Conservation (phyloP, 2,329 filamentous ascomycete genomes). For the Pseudonectria foliicola region DNA sequence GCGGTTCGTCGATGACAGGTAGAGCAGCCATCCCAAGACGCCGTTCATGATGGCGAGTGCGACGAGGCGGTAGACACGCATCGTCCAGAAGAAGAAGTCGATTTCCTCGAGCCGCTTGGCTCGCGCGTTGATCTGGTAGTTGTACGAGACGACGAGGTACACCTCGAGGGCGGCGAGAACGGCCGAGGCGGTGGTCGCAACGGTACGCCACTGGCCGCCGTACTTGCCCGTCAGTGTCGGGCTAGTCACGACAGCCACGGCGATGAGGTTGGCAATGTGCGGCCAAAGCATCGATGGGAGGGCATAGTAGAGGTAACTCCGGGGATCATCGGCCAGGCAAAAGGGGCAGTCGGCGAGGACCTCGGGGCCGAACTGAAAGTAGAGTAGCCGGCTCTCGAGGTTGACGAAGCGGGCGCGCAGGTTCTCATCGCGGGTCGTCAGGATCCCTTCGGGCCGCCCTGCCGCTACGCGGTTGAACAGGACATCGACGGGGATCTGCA, state of each 20-base stretch:
- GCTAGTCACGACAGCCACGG: constrained; percentile 69
- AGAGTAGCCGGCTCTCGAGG: constrained; percentile 67
- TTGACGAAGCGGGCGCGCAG: constrained; percentile 64
- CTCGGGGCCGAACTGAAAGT: constrained; percentile 73
- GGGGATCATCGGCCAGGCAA: constrained; percentile 63
- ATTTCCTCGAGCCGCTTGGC: constrained; percentile 56
- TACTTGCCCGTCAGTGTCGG: constrained; percentile 55
- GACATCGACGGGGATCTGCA: constrained; percentile 78
- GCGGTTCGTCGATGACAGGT: constrained; percentile 71
- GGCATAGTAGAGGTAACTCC: constrained; percentile 73
- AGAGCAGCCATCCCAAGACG: constrained; percentile 58
- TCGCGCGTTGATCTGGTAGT: constrained; percentile 56
- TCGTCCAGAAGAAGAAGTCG: constrained; percentile 65
- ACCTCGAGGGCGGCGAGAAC: constrained; percentile 56
- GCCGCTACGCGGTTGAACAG: constrained; percentile 68
- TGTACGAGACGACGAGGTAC: constrained; percentile 58
- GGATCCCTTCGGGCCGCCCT: constrained; percentile 38
- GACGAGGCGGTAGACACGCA: constrained; percentile 56
- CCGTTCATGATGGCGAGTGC: constrained; percentile 59
- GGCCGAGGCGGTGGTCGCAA: constrained; percentile 58
- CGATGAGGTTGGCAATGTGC: constrained; percentile 71
- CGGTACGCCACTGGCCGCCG: constrained; percentile 60
- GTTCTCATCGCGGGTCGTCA: constrained; percentile 54
- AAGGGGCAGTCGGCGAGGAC: constrained; percentile 73
- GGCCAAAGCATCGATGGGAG: constrained; percentile 64